phyloP scores from a whole-genome alignment of 208 protist genomes.

The Trypanosoma caninum region DNA sequence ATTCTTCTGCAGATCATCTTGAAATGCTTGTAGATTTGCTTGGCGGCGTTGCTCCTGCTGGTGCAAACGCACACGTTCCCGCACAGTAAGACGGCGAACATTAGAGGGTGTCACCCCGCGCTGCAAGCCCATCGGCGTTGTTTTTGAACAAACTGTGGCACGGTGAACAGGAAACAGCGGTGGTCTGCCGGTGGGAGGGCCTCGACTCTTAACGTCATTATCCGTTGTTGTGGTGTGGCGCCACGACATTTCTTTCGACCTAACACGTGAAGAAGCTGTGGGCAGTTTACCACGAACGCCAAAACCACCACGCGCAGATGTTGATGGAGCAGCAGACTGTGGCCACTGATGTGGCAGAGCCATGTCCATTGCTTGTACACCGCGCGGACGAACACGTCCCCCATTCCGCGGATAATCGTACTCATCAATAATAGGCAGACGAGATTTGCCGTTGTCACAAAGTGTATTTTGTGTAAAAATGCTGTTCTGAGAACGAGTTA shows the following conservation, averaged over 20 bases:
- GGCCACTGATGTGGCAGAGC: constrained; percentile 25
- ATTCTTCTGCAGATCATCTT: constrained; percentile 35
- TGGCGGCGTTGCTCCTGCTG: constrained; percentile 20
- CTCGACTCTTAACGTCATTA: background rate
- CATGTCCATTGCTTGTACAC: constrained; percentile 46
- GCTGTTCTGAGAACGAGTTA: constrained; percentile 1
- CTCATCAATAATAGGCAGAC: constrained; percentile 43
- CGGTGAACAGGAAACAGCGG: constrained; percentile 21
- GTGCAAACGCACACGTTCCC: constrained; percentile 26
- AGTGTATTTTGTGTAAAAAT: constrained; percentile 12
- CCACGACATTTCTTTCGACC: constrained; percentile 13
- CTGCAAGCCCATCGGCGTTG: background rate
- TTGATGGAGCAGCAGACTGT: background rate
- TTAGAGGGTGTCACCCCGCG: constrained; percentile 5
- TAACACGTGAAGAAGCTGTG: background rate
- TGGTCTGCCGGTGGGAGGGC: constrained; percentile 8
- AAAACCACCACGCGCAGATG: background rate
- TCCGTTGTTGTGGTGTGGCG: constrained; percentile 18
- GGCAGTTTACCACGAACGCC: background rate
- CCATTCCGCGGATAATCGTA: constrained; percentile 34
- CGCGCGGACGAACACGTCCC: constrained; percentile 47
- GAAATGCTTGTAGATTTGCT: constrained; percentile 27
- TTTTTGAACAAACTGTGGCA: background rate
- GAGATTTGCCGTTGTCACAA: constrained; percentile 14
- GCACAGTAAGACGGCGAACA: constrained; percentile 23